phyloP scores from a whole-genome alignment of 495 filamentous ascomycete genomes.

The Lepraria neglecta region DNA sequence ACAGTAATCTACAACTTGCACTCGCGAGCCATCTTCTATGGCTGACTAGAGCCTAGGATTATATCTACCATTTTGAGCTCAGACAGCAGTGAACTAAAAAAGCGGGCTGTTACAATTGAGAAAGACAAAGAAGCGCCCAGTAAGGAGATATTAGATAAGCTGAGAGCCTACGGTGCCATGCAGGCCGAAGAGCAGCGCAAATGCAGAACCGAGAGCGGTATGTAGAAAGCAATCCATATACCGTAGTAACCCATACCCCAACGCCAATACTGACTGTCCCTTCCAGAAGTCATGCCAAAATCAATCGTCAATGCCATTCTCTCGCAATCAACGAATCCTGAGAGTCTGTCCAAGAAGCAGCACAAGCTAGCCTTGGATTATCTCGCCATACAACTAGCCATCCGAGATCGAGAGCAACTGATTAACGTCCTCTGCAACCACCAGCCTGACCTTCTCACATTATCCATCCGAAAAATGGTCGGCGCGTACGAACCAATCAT shows the following conservation, averaged over 20 bases:
- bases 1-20: conserved; percentile 35
- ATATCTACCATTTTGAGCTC: conserved; percentile 56
- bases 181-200: conserved; percentile 45
- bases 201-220: conserved; percentile 37
- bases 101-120: conserved; percentile 47
- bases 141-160: conserved; percentile 43
- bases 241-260: too few species aligned
- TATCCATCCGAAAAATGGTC: conserved; percentile 49
- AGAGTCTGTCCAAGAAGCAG: conserved; percentile 41
- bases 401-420: conserved; percentile 57
- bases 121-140: conserved; percentile 41
- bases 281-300: conserved; percentile 6
- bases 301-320: conserved; percentile 52
- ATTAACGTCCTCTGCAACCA: conserved; percentile 49
- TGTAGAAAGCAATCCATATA: neutral
- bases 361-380: conserved; percentile 54
- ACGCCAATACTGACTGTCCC: neutral
- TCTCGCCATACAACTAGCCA: conserved; percentile 49
- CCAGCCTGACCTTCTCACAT: conserved; percentile 54
- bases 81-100: conserved; percentile 53
- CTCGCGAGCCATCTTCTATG: neutral
- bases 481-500: conserved; percentile 61
- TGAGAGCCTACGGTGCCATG: conserved; percentile 44
- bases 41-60: conserved; percentile 40
- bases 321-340: conserved; percentile 18